phyloP scores from a whole-genome alignment of 768 basidiomycete genomes.

The Pleurotus tuoliensis region DNA sequence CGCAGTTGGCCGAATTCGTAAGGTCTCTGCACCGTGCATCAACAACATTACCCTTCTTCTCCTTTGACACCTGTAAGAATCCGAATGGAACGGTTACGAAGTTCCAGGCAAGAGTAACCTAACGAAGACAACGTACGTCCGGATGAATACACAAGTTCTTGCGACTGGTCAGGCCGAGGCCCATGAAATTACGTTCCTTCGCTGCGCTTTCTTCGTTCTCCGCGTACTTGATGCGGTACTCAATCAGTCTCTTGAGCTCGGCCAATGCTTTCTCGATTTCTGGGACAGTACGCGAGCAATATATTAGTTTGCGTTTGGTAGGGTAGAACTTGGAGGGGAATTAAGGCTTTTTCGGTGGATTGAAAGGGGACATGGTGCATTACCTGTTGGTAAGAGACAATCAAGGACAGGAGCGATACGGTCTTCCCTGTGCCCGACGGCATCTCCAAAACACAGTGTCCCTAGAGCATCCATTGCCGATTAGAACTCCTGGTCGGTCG shows the following conservation, averaged over 20 bases:
- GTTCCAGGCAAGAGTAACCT: not conserved
- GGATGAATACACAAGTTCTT: constrained; percentile 97
- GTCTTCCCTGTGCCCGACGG: constrained; percentile 99
- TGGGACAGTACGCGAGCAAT: constrained; percentile 98
- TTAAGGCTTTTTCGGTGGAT: not conserved
- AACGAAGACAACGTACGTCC: constrained; percentile 49
- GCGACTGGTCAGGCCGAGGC: constrained; percentile 89
- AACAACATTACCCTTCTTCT: constrained; percentile 97
- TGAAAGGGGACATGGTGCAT: constrained; percentile 3
- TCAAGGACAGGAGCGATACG: constrained; percentile 89
- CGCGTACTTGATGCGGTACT: constrained; percentile 71
- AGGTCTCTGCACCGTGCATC: constrained; percentile 96
- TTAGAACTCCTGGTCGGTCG: not conserved
- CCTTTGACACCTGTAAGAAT: constrained; percentile 74
- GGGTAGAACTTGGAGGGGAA: constrained; percentile 74
- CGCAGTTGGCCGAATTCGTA: constrained; percentile 78
- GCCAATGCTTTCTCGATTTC: constrained; percentile 98
- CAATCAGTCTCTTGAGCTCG: constrained; percentile 91
- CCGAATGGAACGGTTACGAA: not conserved
- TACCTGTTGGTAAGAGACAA: constrained; percentile 97
- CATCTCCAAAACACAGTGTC: constrained; percentile 99
- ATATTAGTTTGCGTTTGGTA: constrained; percentile 89
- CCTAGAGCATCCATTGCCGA: constrained; percentile 41
- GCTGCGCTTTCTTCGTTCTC: constrained; percentile 70
- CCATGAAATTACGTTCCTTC: constrained; percentile 81